Evolutionary conservation across 2,329 filamentous ascomycete species (phyloP), one percentile per base, ranked within the genome.

Genomic region (Fusarium sp.): DNA sequence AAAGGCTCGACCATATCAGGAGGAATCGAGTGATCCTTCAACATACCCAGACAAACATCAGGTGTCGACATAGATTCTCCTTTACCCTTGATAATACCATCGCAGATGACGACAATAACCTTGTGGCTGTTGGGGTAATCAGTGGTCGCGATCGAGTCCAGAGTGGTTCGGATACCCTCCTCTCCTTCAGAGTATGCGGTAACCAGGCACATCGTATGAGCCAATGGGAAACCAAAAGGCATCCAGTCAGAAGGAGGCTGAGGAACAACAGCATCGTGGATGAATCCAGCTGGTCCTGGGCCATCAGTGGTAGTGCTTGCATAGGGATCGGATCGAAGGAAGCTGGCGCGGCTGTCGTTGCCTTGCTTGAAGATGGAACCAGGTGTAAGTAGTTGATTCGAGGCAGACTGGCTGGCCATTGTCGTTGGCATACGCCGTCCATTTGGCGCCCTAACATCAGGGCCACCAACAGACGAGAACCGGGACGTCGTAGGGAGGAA

Each of bases 61-160:
- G 95, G 95, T 0, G 95, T 99, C 4, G 93, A 91, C 70, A 91
- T 80, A 8, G 83, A 80, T 78, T 99, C 95, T 44, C 96, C 95
- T 72, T 96, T 87, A 67, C 96, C 96, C 80, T 97, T 97, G 82
- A 99, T 97, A 73, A 98, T 86, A 78, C 95, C 95, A 76, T 99
- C 95, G 78, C 95, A 99, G 70, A 99, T 91, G 70, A 97, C 91
- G 58, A 99, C 84, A 69, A 99, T 95, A 26, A 93, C 87, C 79
- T 99, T 99, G 84, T 99, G 96, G 76, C 94, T 98, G 83, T 99
- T 99, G 45, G 95, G 95, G 71, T 99, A 99, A 76, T 99, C 96
- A 4, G 95, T 99, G 78, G 92, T 96, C 45, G 94, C 95, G 74
- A 99, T 90, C 1, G 95, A 99, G 78, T 99, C 93, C 26, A 99